A percentile compares a stretch with the other conserved stretches of the same genome.
Conservation (phyloP, 2,329 filamentous ascomycete species). For the Claviceps capensis region DNA sequence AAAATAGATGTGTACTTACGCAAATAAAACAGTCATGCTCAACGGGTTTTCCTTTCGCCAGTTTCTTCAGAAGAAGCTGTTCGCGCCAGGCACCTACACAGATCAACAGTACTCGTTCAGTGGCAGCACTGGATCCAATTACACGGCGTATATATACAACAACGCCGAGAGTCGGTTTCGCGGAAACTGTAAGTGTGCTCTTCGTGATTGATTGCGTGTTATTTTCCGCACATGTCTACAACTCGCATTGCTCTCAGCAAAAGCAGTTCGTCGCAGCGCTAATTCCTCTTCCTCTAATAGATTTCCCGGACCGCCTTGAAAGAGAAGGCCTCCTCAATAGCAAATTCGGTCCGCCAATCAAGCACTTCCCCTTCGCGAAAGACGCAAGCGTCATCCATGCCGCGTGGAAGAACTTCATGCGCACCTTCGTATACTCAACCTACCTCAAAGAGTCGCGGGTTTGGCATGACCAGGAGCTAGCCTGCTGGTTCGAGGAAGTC, state of each 20-base stretch:
- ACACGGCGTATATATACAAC: not conserved
- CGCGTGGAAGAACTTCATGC: conserved; percentile 24
- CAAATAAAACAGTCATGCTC: not conserved
- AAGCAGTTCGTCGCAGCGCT: no score
- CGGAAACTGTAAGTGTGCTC: conserved; percentile 1
- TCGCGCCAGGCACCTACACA: not conserved
- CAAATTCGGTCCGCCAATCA: conserved; percentile 21
- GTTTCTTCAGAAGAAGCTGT: not conserved
- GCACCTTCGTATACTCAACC: conserved; percentile 28
- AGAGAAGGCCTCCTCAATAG: conserved; percentile 26
- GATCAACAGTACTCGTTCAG: not conserved
- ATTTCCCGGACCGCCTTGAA: conserved; percentile 24
- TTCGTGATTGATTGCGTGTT: not conserved
- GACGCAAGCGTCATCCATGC: conserved; percentile 24
- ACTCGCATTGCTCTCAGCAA: no score
- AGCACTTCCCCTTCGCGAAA: conserved; percentile 30
- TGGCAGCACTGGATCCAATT: not conserved
- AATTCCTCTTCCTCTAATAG: conserved; percentile 13
- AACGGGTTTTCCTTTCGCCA: conserved; percentile 1
- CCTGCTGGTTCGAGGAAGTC: conserved; percentile 30
- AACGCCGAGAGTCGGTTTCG: not conserved
- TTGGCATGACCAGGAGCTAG: conserved; percentile 24
- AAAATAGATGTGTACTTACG: not conserved
- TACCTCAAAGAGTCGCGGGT: conserved; percentile 23
- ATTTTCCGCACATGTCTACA: not conserved